Base-by-base conservation (phyloP, 176 grass and related monocot genomes). In the Puccinellia tenuiflora region DNA sequence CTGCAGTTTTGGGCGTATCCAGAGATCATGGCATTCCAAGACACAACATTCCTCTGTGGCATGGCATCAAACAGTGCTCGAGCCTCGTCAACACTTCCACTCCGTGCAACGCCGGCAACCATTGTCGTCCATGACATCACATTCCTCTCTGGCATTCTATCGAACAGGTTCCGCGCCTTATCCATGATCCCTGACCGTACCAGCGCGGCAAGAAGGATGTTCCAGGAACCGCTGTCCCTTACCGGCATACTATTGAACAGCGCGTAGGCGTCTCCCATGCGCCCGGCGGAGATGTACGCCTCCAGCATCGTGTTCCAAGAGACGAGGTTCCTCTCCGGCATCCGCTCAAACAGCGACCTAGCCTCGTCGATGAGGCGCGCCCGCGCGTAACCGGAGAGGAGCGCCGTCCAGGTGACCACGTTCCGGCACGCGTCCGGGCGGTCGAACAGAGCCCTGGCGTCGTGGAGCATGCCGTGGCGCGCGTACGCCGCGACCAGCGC, bases 21-120 rank as follows among this genome's bases (percentile, higher is more conserved):
- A 3, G 90, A 92, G 48, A 92, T 77, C 86, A 88, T 94, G 79
- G 89, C 79, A 79, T 92, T 91, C 84, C 84, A 94, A 55, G 83
- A 89, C 47, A 90, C 74, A 1, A 86, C 65, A 79, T 86, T 90
- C 79, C 79, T 86, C 10, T 83, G 37, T 0, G 86, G 86, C 80
- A 86, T 92, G 28, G 14, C 72, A 79, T 92, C 82, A 57, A 91
- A 92, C 54, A 92, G 5, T 0, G 3, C 35, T 15, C 78, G 72
- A 47, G 90, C 90, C 35, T 88, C 79, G 5, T 84, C 81, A 34
- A 86, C 86, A 5, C 78, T 85, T 24, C 85, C 86, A 28, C 55
- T 84, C 51, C 78, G 81, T 4, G 85, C 83, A 26, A 86, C 31
- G 33, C 90, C 88, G 0, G 79, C 30, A 71, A 95, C 81, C 74